phyloP scores from a whole-genome alignment of 164 flowering plant species.

The Magnolia sinica region DNA sequence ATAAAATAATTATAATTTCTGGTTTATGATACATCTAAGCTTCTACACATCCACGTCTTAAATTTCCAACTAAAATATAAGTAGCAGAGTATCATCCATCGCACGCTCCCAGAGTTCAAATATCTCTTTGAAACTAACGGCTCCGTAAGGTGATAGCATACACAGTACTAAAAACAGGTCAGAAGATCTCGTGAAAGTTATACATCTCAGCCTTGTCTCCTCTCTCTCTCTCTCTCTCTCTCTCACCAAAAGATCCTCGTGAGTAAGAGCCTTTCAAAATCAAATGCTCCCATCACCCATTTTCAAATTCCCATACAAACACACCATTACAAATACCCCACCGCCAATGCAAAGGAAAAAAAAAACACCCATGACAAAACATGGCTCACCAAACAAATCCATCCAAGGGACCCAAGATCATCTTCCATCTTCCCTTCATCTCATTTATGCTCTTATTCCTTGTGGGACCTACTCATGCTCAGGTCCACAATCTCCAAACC shows the following conservation, averaged over 20 bases:
- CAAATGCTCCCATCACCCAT: constrained; percentile 30
- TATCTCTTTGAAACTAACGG: too few species aligned
- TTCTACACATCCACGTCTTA: too few species aligned
- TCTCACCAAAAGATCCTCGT: constrained; percentile 59
- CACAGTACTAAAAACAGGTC: constrained; percentile 19
- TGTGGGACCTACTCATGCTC: background rate
- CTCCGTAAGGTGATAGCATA: too few species aligned
- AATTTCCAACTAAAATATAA: background rate
- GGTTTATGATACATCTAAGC: too few species aligned
- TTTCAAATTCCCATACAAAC: constrained; percentile 16
- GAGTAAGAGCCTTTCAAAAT: constrained; percentile 56
- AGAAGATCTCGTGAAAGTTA: constrained; percentile 51
- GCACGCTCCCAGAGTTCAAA: too few species aligned
- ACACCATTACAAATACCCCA: constrained; percentile 62
- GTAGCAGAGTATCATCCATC: too few species aligned
- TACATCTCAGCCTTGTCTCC: constrained; percentile 17
- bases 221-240: constrained; percentile 21
- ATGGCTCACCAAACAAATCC: constrained; percentile 19
- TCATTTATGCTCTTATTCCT: constrained; percentile 17
- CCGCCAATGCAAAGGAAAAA: too few species aligned
- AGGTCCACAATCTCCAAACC: constrained; percentile 45
- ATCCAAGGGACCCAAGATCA: constrained; percentile 27
- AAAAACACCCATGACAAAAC: background rate
- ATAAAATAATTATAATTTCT: too few species aligned
- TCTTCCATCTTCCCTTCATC: constrained; percentile 10